Evolutionary conservation across 1,284 basidiomycete genomes (phyloP), one percentile per base, ranked within the genome.

Genomic region (Athelia psychrophila): DNA sequence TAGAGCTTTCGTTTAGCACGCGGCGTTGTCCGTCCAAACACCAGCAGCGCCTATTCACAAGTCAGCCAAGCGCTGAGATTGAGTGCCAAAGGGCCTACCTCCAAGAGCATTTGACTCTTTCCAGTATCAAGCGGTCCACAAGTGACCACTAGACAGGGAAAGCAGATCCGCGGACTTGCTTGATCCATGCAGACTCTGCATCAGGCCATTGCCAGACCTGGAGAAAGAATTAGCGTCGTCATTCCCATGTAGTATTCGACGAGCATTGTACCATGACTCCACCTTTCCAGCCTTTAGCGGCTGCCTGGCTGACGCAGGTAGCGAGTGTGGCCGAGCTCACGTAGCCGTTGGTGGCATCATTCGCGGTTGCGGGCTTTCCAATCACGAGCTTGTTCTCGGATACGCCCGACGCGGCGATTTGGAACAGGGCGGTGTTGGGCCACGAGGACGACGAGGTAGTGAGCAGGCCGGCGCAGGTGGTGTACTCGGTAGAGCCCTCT

Each of bases 401-500:
- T 2, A 76, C 67, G 33, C 75, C 75, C 38, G 66, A 65, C 19
- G 67, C 69, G 23, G 71, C 67, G 58, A 81, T 79, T 64, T 81
- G 69, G 64, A 80, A 79, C 36, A 80, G 50, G 0, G 72, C 61
- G 1, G 74, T 70, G 44, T 68, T 52, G 2, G 76, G 78, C 68
- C 69, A 81, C 3, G 62, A 52, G 51, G 67, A 64, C 19, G 70
- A 66, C 0, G 77, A 75, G 13, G 63, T 58, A 47, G 66, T 72
- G 35, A 81, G 67, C 20, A 81, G 71, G 16, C 64, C 64, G 52
- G 56, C 58, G 59, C 76, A 80, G 36, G 70, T 74, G 46, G 75
- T 77, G 61, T 79, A 79, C 54, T 76, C 73, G 13, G 61, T 58
- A 0, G 65, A 56, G 15, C 76, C 77, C 68, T 79, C 76, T 78